A percentile compares a stretch with the other conserved stretches of the same genome.
phyloP scores from a whole-genome alignment of 2,329 filamentous ascomycete species.

The Pseudocercospora fuligena region DNA sequence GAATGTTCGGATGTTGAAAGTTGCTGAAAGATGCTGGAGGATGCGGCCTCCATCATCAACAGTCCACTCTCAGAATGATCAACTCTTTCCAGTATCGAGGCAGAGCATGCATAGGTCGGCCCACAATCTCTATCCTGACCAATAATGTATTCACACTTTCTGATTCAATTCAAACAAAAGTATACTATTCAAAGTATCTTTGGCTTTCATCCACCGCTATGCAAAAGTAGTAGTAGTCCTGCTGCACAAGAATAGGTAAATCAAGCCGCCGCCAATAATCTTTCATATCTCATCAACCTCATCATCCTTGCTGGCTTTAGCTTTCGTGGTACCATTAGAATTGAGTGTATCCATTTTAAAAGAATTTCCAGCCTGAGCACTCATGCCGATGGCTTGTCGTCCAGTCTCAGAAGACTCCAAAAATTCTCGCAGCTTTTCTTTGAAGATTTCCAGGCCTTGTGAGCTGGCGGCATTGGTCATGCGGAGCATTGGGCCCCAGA shows the following conservation, averaged over 20 bases:
- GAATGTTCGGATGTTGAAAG: no score
- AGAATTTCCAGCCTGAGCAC: constrained; percentile 60
- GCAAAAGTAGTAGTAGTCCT: not conserved
- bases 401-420: constrained; percentile 86
- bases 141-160: not conserved
- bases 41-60: no score
- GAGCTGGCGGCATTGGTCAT: constrained; percentile 88
- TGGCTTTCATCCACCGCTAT: constrained; percentile 7
- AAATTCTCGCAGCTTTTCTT: constrained; percentile 88
- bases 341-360: constrained; percentile 35
- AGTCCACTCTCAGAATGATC: no score
- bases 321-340: constrained; percentile 49
- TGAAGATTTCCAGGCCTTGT: constrained; percentile 89
- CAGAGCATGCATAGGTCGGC: no score
- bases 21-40: no score
- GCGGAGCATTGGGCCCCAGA: constrained; percentile 93
- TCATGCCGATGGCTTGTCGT: constrained; percentile 79
- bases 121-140: no score
- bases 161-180: not conserved
- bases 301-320: constrained; percentile 36
- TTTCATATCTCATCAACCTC: constrained; percentile 43
- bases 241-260: constrained; percentile 8
- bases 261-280: constrained; percentile 12
- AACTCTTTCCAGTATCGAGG: no score
- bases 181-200: not conserved